Evolutionary conservation across 441 rosid species (phyloP), one percentile per base, ranked within the genome.

Genomic region (Populus hybrid): DNA sequence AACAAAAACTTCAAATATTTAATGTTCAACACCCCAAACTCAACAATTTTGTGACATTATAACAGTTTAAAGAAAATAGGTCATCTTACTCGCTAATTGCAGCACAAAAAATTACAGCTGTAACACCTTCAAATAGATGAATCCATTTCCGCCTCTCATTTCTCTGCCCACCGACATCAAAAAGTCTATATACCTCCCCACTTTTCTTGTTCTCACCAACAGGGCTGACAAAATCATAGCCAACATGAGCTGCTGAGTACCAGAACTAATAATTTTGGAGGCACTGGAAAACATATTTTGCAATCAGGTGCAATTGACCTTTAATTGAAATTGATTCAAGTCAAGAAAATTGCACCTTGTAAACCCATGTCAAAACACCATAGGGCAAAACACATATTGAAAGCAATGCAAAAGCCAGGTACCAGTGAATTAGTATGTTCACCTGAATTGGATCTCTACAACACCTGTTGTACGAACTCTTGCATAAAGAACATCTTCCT

Each of bases 121-220:
- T 89, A 74, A 96, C 98, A 71, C 99, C 99, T 87, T 96, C 99
- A 84, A 96, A 96, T 67, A 96, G 89, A 90, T 96, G 99, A 84
- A 96, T 96, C 99, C 99, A 96, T 85, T 96, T 96, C 83, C 99
- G 93, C 78, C 98, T 90, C 88, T 96, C 99, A n/a, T 96, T 96
- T 90, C 91, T 91, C 78, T 96, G 99, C 77, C 99, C 99, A 73
- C 98, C 99, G 70, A 96, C 99, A 74, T 96, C 99, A 78, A 90
- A 94, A 74, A 96, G 97, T 85, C 98, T 86, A 84, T 96, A 96
- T 28, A 95, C 99, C 88, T 94, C 97, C 75, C 99, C 99, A 53
- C 99, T 95, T 89, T 87, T 93, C 88, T 95, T 95, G 79, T 87
- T 92, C 84, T 93, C 97, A 28, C 99, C 99, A 70, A 94, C 97